Conservation (phyloP, 352 stramenopile genomes). For the Globisporangium polare region DNA sequence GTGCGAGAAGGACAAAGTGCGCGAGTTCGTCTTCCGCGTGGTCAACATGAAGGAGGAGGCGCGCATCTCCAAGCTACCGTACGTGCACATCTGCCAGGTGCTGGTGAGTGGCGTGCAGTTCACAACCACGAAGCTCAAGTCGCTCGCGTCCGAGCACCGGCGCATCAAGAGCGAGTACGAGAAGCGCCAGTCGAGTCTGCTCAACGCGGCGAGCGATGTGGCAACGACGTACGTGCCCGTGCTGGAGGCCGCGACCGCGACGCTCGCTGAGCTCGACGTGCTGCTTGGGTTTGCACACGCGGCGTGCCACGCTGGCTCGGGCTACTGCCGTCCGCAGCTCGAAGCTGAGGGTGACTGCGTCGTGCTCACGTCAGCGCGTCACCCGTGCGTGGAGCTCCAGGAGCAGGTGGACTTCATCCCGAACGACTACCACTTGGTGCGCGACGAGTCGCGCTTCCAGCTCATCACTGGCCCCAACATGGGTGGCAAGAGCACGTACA, state of each 20-base stretch:
- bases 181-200: slow-evolving; percentile 86
- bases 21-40: slow-evolving; percentile 92
- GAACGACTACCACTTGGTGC: slow-evolving; percentile 94
- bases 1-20: slow-evolving; percentile 91
- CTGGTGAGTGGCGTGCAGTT: slow-evolving; percentile 98
- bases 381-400: slow-evolving; percentile 99
- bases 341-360: slow-evolving; percentile 58
- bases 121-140: slow-evolving; percentile 90
- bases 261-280: slow-evolving; percentile 94
- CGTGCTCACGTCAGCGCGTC: slow-evolving; percentile 82
- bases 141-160: slow-evolving; percentile 82
- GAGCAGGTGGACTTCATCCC: slow-evolving; percentile 96
- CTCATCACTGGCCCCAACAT: slow-evolving; percentile 99
- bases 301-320: slow-evolving; percentile 88
- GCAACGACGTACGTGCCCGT: slow-evolving; percentile 95
- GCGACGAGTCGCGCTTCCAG: slow-evolving; percentile 86
- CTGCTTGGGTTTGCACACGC: slow-evolving; percentile 93
- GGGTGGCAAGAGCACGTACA: slow-evolving; percentile 99
- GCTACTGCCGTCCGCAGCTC: slow-evolving; percentile 65
- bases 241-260: slow-evolving; percentile 86
- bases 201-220: slow-evolving; percentile 92
- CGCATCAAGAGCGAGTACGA: slow-evolving; percentile 90
- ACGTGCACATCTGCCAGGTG: slow-evolving; percentile 93
- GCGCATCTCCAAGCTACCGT: slow-evolving; percentile 79
- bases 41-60: slow-evolving; percentile 93